phyloP scores from a whole-genome alignment of 2,329 filamentous ascomycete genomes.

The Pseudocercospora vitis region DNA sequence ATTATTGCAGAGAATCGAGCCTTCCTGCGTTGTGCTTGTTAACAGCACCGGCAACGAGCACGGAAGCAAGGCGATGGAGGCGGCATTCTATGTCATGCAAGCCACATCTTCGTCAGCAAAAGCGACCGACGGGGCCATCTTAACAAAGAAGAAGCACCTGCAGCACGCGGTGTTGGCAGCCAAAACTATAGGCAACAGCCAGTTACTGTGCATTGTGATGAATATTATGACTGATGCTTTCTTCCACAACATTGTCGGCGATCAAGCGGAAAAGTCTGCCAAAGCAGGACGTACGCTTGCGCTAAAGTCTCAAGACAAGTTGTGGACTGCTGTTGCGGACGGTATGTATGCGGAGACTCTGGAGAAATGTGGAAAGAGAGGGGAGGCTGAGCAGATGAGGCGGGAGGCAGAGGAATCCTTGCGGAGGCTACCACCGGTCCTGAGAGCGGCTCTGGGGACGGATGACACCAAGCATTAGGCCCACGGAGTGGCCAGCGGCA shows the following conservation, averaged over 20 bases:
- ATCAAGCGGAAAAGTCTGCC: conserved; percentile 53
- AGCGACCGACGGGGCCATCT: conserved; percentile 62
- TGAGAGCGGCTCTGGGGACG: conserved; percentile 19
- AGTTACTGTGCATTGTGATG: conserved; percentile 78
- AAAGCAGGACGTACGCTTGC: conserved; percentile 55
- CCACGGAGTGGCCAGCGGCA: not conserved
- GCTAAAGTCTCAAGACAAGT: conserved; percentile 47
- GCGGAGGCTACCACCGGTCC: conserved; percentile 23
- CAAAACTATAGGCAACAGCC: conserved; percentile 68
- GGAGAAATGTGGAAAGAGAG: conserved; percentile 62
- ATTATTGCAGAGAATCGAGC: conserved; percentile 65
- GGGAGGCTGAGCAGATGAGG: conserved; percentile 31
- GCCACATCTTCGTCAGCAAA: conserved; percentile 52
- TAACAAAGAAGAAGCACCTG: conserved; percentile 76
- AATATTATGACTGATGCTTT: conserved; percentile 82
- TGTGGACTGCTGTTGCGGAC: conserved; percentile 65
- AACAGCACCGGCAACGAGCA: conserved; percentile 67
- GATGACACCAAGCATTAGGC: not conserved
- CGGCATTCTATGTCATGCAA: conserved; percentile 73
- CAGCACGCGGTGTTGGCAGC: conserved; percentile 70
- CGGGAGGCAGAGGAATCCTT: conserved; percentile 26
- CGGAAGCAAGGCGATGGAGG: conserved; percentile 71
- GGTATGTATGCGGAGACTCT: conserved; percentile 75
- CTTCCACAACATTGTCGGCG: conserved; percentile 76
- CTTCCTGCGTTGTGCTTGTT: conserved; percentile 66